Conservation (phyloP, 805 yeast species). For the Sungouiozyma ichnusensis region DNA sequence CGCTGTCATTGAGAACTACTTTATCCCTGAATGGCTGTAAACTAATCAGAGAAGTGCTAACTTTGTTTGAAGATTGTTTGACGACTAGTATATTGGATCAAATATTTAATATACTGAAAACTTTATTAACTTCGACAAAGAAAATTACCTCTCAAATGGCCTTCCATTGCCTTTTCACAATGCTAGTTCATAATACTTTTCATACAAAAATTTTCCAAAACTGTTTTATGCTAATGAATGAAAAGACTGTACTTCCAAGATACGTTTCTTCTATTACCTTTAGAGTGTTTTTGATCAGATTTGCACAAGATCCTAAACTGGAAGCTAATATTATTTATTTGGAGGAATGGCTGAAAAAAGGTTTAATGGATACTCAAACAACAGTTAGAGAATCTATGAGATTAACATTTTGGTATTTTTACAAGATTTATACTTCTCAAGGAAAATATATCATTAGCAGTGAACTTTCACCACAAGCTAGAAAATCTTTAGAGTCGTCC, state of each 20-base stretch:
- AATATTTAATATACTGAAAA: constrained; percentile 25
- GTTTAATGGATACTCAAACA: constrained; percentile 72
- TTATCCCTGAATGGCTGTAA: constrained; percentile 68
- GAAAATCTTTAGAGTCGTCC: constrained; percentile 52
- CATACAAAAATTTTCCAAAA: constrained; percentile 41
- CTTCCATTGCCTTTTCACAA: constrained; percentile 34
- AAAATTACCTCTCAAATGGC: constrained; percentile 31
- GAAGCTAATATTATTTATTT: constrained; percentile 31
- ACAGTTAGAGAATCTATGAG: constrained; percentile 69
- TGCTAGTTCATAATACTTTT: constrained; percentile 42
- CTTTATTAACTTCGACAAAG: constrained; percentile 31
- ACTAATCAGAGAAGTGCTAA: constrained; percentile 53
- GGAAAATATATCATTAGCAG: constrained; percentile 34
- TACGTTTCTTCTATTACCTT: constrained; percentile 62
- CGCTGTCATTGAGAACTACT: constrained; percentile 73
- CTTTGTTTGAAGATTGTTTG: constrained; percentile 16
- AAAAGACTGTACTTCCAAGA: constrained; percentile 64
- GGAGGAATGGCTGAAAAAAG: constrained; percentile 43
- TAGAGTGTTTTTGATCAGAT: constrained; percentile 47
- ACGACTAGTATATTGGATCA: constrained; percentile 27
- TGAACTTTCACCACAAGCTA: constrained; percentile 22
- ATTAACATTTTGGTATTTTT: constrained; percentile 61
- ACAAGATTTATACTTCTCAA: constrained; percentile 40
- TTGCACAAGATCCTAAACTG: constrained; percentile 28
- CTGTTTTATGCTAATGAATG: constrained; percentile 43